phyloP scores from a whole-genome alignment of 176 grass and related monocot species.

The Paspalum vaginatum region DNA sequence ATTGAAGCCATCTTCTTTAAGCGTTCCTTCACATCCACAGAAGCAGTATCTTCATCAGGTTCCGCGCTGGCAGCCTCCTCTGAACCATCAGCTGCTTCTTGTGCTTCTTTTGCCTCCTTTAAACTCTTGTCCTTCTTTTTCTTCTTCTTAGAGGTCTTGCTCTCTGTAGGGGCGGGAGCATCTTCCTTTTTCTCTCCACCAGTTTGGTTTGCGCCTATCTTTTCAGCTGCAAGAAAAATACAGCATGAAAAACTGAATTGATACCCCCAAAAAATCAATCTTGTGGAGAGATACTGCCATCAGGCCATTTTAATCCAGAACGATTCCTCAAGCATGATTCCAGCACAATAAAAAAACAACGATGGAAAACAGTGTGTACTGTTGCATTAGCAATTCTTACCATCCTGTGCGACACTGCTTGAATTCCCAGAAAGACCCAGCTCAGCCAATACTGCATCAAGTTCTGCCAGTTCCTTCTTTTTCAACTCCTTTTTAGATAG shows the following conservation, averaged over 20 bases:
- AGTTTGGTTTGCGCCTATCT: conserved; percentile 55
- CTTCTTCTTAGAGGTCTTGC: conserved; percentile 89
- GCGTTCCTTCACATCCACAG: conserved; percentile 89
- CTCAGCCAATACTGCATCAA: conserved; percentile 93
- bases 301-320: background rate
- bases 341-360: background rate
- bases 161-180: conserved; percentile 56
- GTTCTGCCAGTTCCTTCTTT: conserved; percentile 95
- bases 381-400: conserved; percentile 39
- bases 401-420: conserved; percentile 49
- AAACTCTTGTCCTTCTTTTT: conserved; percentile 83
- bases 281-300: background rate
- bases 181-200: conserved; percentile 70
- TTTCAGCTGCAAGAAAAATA: conserved; percentile 50
- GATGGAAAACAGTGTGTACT: background rate
- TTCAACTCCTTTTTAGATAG: conserved; percentile 98
- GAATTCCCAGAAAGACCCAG: conserved; percentile 72
- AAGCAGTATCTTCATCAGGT: conserved; percentile 61
- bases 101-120: conserved; percentile 71
- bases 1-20: conserved; percentile 92
- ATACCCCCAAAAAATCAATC: background rate
- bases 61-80: conserved; percentile 60
- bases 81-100: conserved; percentile 50
- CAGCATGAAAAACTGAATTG: conserved; percentile 3
- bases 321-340: background rate